Percentiles rank a stretch among this genome's conserved stretches.
Evolutionary conservation across 352 stramenopile genomes (phyloP).

Genomic region (Phytophthora megakarya): DNA sequence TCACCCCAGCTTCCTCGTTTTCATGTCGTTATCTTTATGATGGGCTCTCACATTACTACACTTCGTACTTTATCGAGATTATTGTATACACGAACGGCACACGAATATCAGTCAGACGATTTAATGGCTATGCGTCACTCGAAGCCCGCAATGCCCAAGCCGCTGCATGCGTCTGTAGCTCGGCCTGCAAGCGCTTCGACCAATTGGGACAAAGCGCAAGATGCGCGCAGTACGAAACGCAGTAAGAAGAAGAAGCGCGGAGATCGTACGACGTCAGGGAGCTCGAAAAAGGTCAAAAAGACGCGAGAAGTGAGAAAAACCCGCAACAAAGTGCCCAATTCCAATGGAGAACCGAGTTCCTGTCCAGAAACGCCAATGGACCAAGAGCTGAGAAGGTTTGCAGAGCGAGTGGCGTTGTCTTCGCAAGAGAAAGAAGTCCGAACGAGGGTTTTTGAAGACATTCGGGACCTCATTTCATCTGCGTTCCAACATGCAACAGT

Average conservation of each 20-base stretch:
- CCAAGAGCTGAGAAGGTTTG: slow-evolving; percentile 51
- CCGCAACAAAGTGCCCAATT: background rate
- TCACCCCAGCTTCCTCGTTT: background rate
- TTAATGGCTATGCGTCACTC: slow-evolving; percentile 22
- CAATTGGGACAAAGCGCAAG: slow-evolving; percentile 33
- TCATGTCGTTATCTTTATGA: slow-evolving; percentile 13
- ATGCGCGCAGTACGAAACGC: background rate
- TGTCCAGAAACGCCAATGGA: slow-evolving; percentile 37
- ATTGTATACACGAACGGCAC: background rate
- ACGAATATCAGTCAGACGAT: background rate
- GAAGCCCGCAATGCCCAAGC: slow-evolving; percentile 13
- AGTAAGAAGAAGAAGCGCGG: slow-evolving; percentile 21
- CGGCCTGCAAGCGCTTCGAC: slow-evolving; percentile 7
- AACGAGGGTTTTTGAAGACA: slow-evolving; percentile 45
- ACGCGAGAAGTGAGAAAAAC: slow-evolving; percentile 5
- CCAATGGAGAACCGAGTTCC: background rate
- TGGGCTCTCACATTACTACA: slow-evolving; percentile 19
- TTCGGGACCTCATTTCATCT: slow-evolving; percentile 45
- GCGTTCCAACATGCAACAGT: slow-evolving; percentile 53
- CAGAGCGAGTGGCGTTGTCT: slow-evolving; percentile 50
- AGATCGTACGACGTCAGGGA: background rate
- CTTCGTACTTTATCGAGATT: slow-evolving; percentile 6
- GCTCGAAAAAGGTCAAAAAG: slow-evolving; percentile 26
- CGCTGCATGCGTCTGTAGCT: slow-evolving; percentile 18
- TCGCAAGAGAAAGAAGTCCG: slow-evolving; percentile 48